These are phyloP conservation scores for Datisca glomerata DNA, from an alignment of 306 rosid genomes.

Conservation along the genomic window DNA sequence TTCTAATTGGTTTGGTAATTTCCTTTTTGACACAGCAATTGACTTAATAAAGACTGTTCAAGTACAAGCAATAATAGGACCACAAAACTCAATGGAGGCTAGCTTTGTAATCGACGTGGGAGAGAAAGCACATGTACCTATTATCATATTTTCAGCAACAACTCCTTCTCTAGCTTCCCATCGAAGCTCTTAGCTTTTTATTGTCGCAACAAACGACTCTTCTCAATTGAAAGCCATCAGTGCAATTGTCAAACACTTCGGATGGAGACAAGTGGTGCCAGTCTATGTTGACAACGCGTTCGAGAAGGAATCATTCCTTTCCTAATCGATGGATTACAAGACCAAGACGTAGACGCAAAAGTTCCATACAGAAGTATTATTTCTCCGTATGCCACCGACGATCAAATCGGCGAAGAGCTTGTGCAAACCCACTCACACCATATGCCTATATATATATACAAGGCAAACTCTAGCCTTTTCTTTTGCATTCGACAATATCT, in stretches of 20 bases:
- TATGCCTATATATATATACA: too few relatives aligned
- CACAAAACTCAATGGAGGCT: slow-evolving; percentile 19
- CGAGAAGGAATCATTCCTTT: slow-evolving; percentile 22
- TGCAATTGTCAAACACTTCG: slow-evolving; percentile 12
- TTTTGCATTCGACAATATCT: too few relatives aligned
- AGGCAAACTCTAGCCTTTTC: too few relatives aligned
- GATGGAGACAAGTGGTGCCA: slow-evolving; percentile 20
- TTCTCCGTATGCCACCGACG: slow-evolving; percentile 8
- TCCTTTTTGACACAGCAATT: too few relatives aligned
- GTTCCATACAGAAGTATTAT: slow-evolving; percentile 17
- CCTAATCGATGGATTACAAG: slow-evolving; percentile 14
- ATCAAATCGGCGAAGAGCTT: slow-evolving; percentile 10
- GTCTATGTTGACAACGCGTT: slow-evolving; percentile 24
- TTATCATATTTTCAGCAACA: slow-evolving; percentile 18
- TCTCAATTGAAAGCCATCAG: slow-evolving; percentile 17
- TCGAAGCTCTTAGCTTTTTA: slow-evolving; percentile 9
- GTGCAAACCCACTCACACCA: too few relatives aligned
- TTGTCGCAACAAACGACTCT: slow-evolving; percentile 9
- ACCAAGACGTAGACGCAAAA: slow-evolving; percentile 2
- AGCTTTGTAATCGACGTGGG: slow-evolving; percentile 13
- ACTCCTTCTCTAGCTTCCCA: slow-evolving; percentile 20
- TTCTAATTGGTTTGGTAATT: too few relatives aligned
- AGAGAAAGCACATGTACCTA: slow-evolving; percentile 9
- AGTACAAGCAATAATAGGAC: slow-evolving; percentile 19
- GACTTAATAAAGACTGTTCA: slow-evolving; percentile 10